Base-by-base conservation (phyloP, 768 basidiomycete genomes). In the Macrocybe gigantea region DNA sequence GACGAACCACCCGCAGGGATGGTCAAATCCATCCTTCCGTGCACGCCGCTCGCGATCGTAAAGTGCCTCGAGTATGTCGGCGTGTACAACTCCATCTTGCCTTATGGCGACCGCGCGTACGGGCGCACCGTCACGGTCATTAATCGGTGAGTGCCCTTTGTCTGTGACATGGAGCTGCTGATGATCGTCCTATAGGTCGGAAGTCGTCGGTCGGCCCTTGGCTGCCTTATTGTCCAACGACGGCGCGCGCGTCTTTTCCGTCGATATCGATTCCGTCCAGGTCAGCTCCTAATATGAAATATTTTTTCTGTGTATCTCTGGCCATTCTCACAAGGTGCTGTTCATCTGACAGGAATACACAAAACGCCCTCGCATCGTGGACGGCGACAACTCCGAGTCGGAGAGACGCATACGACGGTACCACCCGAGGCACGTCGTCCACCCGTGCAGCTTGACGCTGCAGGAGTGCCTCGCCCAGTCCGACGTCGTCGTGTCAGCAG, bases 131-230 rank as follows among this genome's bases (percentile, higher is more conserved):
- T 99, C 53, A 92, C 93, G 2, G 88, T 99, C 22, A 90, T 99
- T 56, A 99, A 99, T 68, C 77, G 94, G 88, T 91, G 11, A 43
- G 57, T 51, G 15, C n/a, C 44, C 45, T 48, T 47, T 12, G 14
- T 44, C n/a, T 44, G 11, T 29, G 31, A 14, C 33, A 8, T 33
- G 13, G 31, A n/a, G 29, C 44, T 31, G 49, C 37, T 46, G 55
- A 29, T 43, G n/a, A 36, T 44, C n/a, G 41, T 46, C 14, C 12
- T 48, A 33, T 56, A 91, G 93, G 53, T 94, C 91, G 35, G 96
- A 99, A 64, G 96, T 99, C 33, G 96, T 99, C 11, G 96, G 96
- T 12, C 77, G 96, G 50, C 96, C 95, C 9, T 74, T 98, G n/a
- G 95, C 93, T 0, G 96, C 96, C 4, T 72, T 99, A 40, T 77